Evolutionary conservation across 257 asterid species (phyloP), one percentile per base, ranked within the genome.

Genomic region (Cynanchum wilfordii): DNA sequence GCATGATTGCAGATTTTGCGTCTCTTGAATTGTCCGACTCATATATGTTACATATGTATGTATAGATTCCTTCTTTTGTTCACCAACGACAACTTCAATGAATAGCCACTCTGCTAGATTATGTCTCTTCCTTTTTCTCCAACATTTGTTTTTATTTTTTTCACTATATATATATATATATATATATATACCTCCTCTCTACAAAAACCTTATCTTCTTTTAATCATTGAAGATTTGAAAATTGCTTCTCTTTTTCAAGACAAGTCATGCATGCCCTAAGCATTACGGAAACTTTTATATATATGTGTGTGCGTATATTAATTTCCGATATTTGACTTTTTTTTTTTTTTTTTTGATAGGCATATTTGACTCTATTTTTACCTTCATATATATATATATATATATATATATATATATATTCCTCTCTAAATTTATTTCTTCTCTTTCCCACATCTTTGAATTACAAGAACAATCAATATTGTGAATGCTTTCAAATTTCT

Each of bases 51-150:
- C 16, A 11, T 50, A 12, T 50, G 20, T 17, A 2, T 51, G n/a
- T 5, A 47, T 77, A 72, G 74, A 72, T 77, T 56, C 76, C 10
- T 44, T 72, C 40, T 24, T 51, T 63, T 64, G 65, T 49, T 33
- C 57, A 15, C 17, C 54, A 64, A 16, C 57, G 64, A 73, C 70
- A 63, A 30, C 63, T 49, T 5, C 36, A 52, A 40, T 60, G 52
- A 33, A 52, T 63, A 60, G 42, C 59, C 51, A 42, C 47, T 62
- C 49, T 38, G 66, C 49, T 55, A 38, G 29, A 65, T 62, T 62
- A 33, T 11, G 66, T 66, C 30, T 17, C 19, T 40, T 52, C 51
- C 19, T n/a, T 33, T 27, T 42, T 24, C 22, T 17, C 51, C 27
- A 52, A 15, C 42, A 33, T 7, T 33, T n/a, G n/a, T n/a, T n/a